Base-by-base conservation (phyloP, 352 stramenopile species). In the Phytophthora pini region DNA sequence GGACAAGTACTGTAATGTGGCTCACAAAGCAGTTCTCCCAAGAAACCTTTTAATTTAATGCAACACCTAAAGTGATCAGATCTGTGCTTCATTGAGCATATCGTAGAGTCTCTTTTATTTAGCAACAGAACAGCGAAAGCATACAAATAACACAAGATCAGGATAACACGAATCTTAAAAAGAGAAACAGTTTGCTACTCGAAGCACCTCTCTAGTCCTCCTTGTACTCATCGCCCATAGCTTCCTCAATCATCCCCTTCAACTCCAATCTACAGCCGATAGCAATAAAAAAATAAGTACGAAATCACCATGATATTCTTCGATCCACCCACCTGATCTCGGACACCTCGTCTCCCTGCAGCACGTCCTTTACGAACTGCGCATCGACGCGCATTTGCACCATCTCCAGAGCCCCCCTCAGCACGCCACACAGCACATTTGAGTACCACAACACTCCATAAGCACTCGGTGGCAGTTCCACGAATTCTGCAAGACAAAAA, bases 371-470 rank as follows among this genome's bases (percentile, higher is more conserved):
- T 36, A 92, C 81, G 52, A 95, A 95, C 12, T 84, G 82, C 15
- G 81, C 85, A 39, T 95, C 87, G 8, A 95, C 87, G 4, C 83
- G 87, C 86, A 95, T 94, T 72, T 95, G 87, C 31, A 95, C 88
- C 91, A 99, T 98, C 83, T 99, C 97, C 40, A 99, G 75, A 8
- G 97, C 96, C 4, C 97, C 97, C 44, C 94, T 87, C 39, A 99
- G 90, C 20, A 99, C 90, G 10, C 97, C 97, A 68, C 95, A 99
- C 46, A 99, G 91, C 36, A 99, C 77, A 70, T 98, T 98, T 20
- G 88, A 98, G 83, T 99, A 99, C 74, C 97, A 94, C 52, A 99
- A 78, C 46, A 90, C 85, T 8, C 87, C 86, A 39, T 95, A 90
- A 0, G 92, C 91, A 65, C 92, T 92, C 5, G 88, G 82, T 10